Conservation (phyloP, 2,329 filamentous ascomycete species). For the Phoma herbarum region DNA sequence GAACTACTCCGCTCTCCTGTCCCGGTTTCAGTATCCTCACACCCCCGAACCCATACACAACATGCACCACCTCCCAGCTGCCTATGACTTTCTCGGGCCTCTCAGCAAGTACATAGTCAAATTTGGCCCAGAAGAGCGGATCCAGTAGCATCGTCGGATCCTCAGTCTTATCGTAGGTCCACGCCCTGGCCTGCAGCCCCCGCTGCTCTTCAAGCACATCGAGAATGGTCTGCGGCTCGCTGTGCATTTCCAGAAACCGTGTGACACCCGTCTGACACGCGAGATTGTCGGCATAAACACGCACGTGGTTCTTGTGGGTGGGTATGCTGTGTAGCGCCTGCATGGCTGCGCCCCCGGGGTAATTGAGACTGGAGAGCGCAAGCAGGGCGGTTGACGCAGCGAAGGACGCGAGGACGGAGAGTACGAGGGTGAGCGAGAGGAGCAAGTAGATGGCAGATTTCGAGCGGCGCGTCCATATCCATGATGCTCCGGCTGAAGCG, state of each 20-base stretch:
- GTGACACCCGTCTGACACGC: slow-evolving; percentile 71
- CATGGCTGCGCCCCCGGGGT: slow-evolving; percentile 88
- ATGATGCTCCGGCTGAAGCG: slow-evolving; percentile 76
- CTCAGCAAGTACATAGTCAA: slow-evolving; percentile 68
- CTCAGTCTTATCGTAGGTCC: slow-evolving; percentile 70
- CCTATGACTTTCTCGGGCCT: slow-evolving; percentile 58
- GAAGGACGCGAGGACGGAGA: slow-evolving; percentile 69
- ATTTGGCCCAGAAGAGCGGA: slow-evolving; percentile 64
- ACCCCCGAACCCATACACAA: slow-evolving; percentile 62
- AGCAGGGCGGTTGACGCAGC: slow-evolving; percentile 72
- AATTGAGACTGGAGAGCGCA: slow-evolving; percentile 85
- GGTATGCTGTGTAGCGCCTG: slow-evolving; percentile 50
- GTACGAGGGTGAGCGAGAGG: slow-evolving; percentile 63
- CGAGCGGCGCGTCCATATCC: slow-evolving; percentile 66
- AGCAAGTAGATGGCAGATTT: slow-evolving; percentile 68
- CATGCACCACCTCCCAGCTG: slow-evolving; percentile 62
- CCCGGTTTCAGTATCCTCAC: slow-evolving; percentile 59
- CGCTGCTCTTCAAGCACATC: slow-evolving; percentile 38
- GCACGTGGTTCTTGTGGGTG: slow-evolving; percentile 22
- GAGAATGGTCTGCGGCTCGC: slow-evolving; percentile 38
- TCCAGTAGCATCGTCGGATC: slow-evolving; percentile 58
- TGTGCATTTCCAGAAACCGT: slow-evolving; percentile 60
- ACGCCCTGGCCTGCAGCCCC: slow-evolving; percentile 43
- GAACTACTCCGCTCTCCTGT: slow-evolving; percentile 32
- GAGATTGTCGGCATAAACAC: slow-evolving; percentile 67